phyloP scores from a whole-genome alignment of 768 basidiomycete species.

The Erythrobasidium yunnanense region DNA sequence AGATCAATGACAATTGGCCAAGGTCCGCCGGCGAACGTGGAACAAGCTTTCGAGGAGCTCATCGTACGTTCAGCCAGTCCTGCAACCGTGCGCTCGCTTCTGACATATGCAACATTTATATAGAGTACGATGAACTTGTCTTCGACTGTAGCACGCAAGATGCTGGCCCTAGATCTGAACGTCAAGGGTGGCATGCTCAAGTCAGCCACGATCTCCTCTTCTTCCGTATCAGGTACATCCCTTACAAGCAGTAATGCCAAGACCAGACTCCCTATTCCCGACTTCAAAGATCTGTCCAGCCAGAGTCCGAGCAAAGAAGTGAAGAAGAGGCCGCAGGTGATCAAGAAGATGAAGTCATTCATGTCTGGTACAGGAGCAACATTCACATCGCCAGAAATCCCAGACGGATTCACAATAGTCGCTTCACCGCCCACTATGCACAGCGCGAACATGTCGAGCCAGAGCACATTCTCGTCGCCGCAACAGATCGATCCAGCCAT shows the following conservation, averaged over 20 bases:
- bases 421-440: too few species aligned
- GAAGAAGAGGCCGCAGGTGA: constrained; percentile 7
- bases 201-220: neutral
- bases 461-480: too few species aligned
- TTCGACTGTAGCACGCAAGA: neutral
- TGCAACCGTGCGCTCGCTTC: neutral
- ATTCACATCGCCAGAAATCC: neutral
- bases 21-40: neutral
- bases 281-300: neutral
- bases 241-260: neutral
- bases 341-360: constrained; percentile 19
- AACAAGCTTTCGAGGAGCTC: constrained; percentile 14
- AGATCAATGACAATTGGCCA: constrained; percentile 3
- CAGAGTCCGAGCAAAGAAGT: neutral
- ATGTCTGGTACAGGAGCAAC: neutral
- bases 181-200: constrained; percentile 27
- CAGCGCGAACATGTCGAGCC: too few species aligned
- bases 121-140: constrained; percentile 20
- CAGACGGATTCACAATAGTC: constrained; percentile 16
- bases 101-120: neutral
- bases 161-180: constrained; percentile 20
- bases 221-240: neutral
- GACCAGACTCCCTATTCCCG: constrained; percentile 10
- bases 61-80: constrained; percentile 9
- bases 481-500: neutral